Evolutionary conservation across 129 eudicot species (phyloP), one percentile per base, ranked within the genome.

Genomic region (Erigeron canadensis): DNA sequence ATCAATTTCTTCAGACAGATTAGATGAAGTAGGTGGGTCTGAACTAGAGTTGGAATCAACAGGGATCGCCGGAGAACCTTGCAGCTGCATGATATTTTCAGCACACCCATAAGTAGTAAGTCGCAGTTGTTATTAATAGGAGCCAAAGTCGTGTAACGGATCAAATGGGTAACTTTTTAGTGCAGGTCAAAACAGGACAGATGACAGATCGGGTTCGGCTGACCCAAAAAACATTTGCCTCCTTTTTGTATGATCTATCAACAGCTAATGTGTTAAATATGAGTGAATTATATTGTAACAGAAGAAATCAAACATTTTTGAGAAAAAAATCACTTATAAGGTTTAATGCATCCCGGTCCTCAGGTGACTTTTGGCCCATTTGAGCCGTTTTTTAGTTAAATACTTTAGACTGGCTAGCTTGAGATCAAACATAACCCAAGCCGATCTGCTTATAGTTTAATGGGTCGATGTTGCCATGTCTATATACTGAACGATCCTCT

Each of bases 51-150:
- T 71, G 68, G 95, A 93, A 51, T 81, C 84, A 59, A 68, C 84
- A 64, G 96, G 74, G 10, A 84, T 57, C 69, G 56, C 69, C 23
- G 96, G 90, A 71, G 97, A 85, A 70, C 84, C 86, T 87, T 89
- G 96, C 74, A 77, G 47, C 87, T 84, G 82, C 69, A 76, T 71
- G 78, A 86, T 51, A 46, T 64, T 60, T 66, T 17, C 71, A 66
- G 57, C 53, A 69, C 51, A 57, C 57, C 57, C 61, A 17, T 73
- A 60, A 73, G 16, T 37, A 46, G 58, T 39, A 47, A 45, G 46
- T 23, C 18, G 60, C 8, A 60, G 47, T 45, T 21, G 42, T 42
- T 75, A 54, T 21, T 56, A 42, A 41, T 23, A 74, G 19, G 60
- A 66, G 38, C 58, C 10, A 23, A 67, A 54, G 22, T 79, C 62